Evolutionary conservation across 2,329 filamentous ascomycete genomes (phyloP), one percentile per base, ranked within the genome.

Genomic region (Ceratocystis variospora): DNA sequence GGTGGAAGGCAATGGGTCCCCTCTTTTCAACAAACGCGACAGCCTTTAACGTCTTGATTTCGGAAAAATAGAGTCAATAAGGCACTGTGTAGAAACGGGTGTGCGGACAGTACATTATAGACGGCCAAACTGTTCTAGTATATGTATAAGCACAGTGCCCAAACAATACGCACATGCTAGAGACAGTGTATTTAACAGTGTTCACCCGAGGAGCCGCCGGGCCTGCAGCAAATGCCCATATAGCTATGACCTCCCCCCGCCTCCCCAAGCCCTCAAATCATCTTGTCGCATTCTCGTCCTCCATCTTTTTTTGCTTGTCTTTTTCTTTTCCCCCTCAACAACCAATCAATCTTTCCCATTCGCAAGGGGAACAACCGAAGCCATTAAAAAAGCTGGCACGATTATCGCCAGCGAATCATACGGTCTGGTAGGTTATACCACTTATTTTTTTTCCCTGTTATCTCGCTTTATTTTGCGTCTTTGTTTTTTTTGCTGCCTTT

Each of bases 241-340:
- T 68, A 68, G 57, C 62, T 48, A 63, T 64, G 63, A 61, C 63
- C 61, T 53, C 53, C 66, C 66, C 66, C 66, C 66, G 63, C 63
- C 66, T 31, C 33, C 55, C 55, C 63, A 46, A 65, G 63, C 77
- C 77, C 76, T 80, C 79, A 80, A 80, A 80, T 81, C 79, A 81
- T 73, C 75, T 78, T 75, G 74, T 77, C 74, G 74, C 74, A 78
- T 77, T 76, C 74, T 71, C 71, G 77, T 77, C 72, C 72, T 73
- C 73, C 72, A 72, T 73, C 72, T 22, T 72, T 73, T 71, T 75
- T 71, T 75, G 46, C 44, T 59, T 76, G 75, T 73, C 75, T 73
- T 73, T 76, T 74, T 73, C 37, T 41, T 53, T 6, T 48, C 73
- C 74, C 55, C 55, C 76, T 74, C 72, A 75, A 78, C 76, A 76